These are phyloP conservation scores for Physcomitrellopsis africana DNA, from an alignment of 225 moss, liverwort and hornwort genomes.

Conservation along the genomic window DNA sequence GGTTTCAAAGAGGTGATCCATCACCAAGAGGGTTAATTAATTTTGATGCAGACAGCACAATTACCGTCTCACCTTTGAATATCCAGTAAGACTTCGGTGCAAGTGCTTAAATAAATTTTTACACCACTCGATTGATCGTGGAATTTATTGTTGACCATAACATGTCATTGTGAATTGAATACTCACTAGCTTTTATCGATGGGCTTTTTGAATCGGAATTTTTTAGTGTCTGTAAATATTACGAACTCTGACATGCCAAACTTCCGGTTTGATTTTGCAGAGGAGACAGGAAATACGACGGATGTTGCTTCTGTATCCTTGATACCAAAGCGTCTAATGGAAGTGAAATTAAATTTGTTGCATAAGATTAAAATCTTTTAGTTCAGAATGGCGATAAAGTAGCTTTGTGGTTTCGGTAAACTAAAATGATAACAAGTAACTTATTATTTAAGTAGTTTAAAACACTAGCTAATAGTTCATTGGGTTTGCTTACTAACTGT, in stretches of 20 bases:
- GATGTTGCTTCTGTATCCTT: conserved; percentile 99
- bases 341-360: not conserved
- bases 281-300: conserved; percentile 92
- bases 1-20: conserved; percentile 84
- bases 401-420: conserved; percentile 17
- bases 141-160: conserved; percentile 9
- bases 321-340: conserved; percentile 2
- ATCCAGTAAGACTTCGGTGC: conserved; percentile 79
- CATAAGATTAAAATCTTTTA: not conserved
- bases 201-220: not conserved
- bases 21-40: conserved; percentile 78
- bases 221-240: conserved; percentile 12
- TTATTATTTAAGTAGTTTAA: conserved; percentile 8
- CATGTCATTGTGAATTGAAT: conserved; percentile 9
- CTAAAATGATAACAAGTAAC: conserved; percentile 11
- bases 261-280: conserved; percentile 53
- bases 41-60: conserved; percentile 94
- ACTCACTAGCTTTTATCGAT: not conserved
- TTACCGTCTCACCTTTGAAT: conserved; percentile 94
- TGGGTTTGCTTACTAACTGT: too few species aligned
- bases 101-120: conserved; percentile 30
- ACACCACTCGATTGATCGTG: not conserved
- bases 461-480: not conserved
- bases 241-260: conserved; percentile 14
- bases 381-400: not conserved